These are phyloP conservation scores for Nigrospora oryzae DNA, from an alignment of 2,329 filamentous ascomycete species.

Conservation along the genomic window DNA sequence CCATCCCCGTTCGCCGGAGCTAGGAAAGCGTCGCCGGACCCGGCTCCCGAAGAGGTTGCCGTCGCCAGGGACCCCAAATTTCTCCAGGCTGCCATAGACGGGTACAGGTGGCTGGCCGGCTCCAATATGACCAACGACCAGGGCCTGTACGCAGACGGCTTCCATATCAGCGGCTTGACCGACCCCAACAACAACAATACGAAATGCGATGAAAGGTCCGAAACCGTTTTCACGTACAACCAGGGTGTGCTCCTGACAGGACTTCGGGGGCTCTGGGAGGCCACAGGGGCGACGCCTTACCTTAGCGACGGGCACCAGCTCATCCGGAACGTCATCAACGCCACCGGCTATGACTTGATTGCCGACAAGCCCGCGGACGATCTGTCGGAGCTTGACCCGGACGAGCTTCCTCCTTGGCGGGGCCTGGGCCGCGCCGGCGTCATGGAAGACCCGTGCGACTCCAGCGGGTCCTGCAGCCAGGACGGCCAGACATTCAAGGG, in stretches of 20 bases:
- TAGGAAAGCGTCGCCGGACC: slow-evolving; percentile 12
- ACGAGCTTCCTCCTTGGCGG: slow-evolving; percentile 49
- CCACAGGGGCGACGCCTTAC: slow-evolving; percentile 63
- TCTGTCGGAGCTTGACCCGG: slow-evolving; percentile 18
- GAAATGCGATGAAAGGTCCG: slow-evolving; percentile 70
- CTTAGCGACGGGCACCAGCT: slow-evolving; percentile 74
- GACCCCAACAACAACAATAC: slow-evolving; percentile 55
- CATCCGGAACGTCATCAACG: slow-evolving; percentile 62
- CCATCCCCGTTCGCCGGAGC: slow-evolving; percentile 50
- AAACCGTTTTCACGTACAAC: slow-evolving; percentile 94
- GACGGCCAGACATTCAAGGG: slow-evolving; percentile 88
- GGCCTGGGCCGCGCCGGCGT: slow-evolving; percentile 74
- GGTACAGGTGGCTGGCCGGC: slow-evolving; percentile 69
- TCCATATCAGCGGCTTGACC: slow-evolving; percentile 65
- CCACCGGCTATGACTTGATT: slow-evolving; percentile 65
- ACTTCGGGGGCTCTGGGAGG: slow-evolving; percentile 69
- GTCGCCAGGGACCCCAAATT: slow-evolving; percentile 49
- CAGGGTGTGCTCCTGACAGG: slow-evolving; percentile 85
- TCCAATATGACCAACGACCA: slow-evolving; percentile 73
- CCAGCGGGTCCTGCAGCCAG: slow-evolving; percentile 65
- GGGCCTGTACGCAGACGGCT: slow-evolving; percentile 80
- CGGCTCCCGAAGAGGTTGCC: slow-evolving; percentile 7
- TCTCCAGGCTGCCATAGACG: slow-evolving; percentile 64
- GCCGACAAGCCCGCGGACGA: slow-evolving; percentile 32
- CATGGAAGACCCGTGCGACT: slow-evolving; percentile 78